Evolutionary conservation across 2,329 filamentous ascomycete species (phyloP), one percentile per base, ranked within the genome.

Genomic region (Zymoseptoria ardabiliae): DNA sequence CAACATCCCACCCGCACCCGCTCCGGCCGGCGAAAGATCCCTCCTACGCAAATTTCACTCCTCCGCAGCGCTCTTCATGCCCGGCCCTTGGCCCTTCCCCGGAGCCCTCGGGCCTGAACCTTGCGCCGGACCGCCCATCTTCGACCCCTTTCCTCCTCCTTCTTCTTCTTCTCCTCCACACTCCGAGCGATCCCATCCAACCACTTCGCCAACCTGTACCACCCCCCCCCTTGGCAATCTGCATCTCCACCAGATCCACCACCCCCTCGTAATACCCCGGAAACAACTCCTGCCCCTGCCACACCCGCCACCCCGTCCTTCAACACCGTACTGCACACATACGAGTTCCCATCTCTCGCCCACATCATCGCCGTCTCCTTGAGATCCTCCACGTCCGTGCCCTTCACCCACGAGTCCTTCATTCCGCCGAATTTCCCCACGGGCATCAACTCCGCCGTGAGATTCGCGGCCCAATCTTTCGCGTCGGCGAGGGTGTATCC

Each of bases 151-250:
- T 9, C 5, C 5, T 28, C 25, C 25, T 28, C 28, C n/a, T n/a
- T n/a, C n/a, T n/a, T n/a, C n/a, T n/a, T n/a, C n/a, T n/a, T 30
- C 28, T 30, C 11, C 6, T 2, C 6, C 28, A 30, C 8, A 30
- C 28, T 30, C 28, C 11, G 8, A 30, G 71, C 72, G 58, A 76
- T 66, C 8, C 70, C 66, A 60, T 75, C 69, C 50, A 75, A 61
- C 67, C 70, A 75, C 13, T 67, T 68, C 9, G 72, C 73, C 11
- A 75, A 66, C 22, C 73, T 63, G n/a, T n/a, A n/a, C n/a, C 52
- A 73, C 72, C 1, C 73, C 73, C 50, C 69, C 76, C 68, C n/a
- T 76, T 78, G 0, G 77, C 76, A 55, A 79, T 74, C 69, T 78
- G 75, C 61, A 74, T 58, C 62, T 75, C 69, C 2, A 79, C 69